phyloP scores from a whole-genome alignment of 306 rosid genomes.

The Cucurbita pepo region DNA sequence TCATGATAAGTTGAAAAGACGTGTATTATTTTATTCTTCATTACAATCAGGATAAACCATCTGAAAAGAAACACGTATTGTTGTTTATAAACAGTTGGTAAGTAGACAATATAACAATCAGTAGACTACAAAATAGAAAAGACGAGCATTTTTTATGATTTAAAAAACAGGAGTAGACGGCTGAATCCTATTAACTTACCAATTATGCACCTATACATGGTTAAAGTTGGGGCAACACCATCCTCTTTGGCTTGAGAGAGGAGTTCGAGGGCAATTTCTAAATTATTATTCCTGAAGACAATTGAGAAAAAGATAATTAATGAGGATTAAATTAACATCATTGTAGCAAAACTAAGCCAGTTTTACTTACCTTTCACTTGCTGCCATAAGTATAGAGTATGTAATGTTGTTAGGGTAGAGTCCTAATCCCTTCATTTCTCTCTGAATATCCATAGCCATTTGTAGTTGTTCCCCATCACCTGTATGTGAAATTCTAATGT shows the following conservation, averaged over 20 bases:
- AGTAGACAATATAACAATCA: background rate
- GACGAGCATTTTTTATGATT: background rate
- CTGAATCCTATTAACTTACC: slow-evolving; percentile 31
- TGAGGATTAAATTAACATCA: background rate
- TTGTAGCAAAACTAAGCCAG: background rate
- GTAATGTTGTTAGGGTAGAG: slow-evolving; percentile 73
- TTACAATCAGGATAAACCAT: background rate
- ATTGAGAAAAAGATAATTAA: background rate
- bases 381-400: slow-evolving; percentile 64
- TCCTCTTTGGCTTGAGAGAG: slow-evolving; percentile 69
- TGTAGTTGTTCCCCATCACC: slow-evolving; percentile 83
- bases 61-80: background rate
- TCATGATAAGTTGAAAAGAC: background rate
- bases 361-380: slow-evolving; percentile 65
- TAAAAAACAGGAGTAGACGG: background rate
- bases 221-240: slow-evolving; percentile 34
- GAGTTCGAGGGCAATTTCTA: slow-evolving; percentile 64
- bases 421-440: slow-evolving; percentile 67
- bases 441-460: slow-evolving; percentile 68
- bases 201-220: slow-evolving; percentile 56
- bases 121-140: background rate
- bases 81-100: background rate
- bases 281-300: slow-evolving; percentile 51
- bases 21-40: background rate
- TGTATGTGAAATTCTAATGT: slow-evolving; percentile 24